These are phyloP conservation scores for Aspergillus wentii DNA, from an alignment of 495 filamentous ascomycete species.

Conservation along the genomic window DNA sequence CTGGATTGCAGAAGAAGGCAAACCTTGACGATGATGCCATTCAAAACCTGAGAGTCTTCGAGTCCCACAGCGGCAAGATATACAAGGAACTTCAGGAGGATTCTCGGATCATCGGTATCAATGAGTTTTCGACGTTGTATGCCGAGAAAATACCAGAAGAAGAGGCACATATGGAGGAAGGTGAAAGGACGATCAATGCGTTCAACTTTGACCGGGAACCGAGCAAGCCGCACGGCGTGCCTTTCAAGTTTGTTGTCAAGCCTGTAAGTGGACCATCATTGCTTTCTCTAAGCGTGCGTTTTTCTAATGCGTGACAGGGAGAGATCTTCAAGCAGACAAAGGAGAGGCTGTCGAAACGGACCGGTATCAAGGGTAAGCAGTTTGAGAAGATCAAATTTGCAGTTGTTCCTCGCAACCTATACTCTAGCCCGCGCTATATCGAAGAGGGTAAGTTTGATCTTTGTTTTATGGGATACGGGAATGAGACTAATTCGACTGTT, in stretches of 20 bases:
- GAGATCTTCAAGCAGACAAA: slow-evolving; percentile 89
- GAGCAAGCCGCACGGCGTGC: slow-evolving; percentile 71
- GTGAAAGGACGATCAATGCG: slow-evolving; percentile 61
- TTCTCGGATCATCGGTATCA: slow-evolving; percentile 64
- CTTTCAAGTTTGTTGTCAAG: slow-evolving; percentile 86
- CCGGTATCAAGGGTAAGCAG: slow-evolving; percentile 92
- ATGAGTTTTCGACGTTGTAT: slow-evolving; percentile 79
- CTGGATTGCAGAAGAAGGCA: slow-evolving; percentile 70
- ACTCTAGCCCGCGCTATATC: slow-evolving; percentile 74
- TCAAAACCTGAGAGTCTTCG: slow-evolving; percentile 68
- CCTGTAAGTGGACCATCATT: slow-evolving; percentile 52
- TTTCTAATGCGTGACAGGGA: slow-evolving; percentile 47
- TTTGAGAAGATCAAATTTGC: slow-evolving; percentile 99
- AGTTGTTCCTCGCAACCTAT: slow-evolving; percentile 62
- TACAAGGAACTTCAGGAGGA: slow-evolving; percentile 64
- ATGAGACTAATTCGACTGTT: slow-evolving; percentile 15
- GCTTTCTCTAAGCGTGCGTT: background rate
- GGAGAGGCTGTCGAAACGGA: slow-evolving; percentile 81
- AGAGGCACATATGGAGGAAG: slow-evolving; percentile 56
- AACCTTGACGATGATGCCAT: slow-evolving; percentile 69
- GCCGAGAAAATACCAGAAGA: slow-evolving; percentile 80
- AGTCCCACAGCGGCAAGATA: slow-evolving; percentile 72
- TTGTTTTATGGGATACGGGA: background rate
- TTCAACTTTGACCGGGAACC: slow-evolving; percentile 92
- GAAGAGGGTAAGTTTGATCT: slow-evolving; percentile 66